These are phyloP conservation scores for Phytophthora foliorum DNA, from an alignment of 352 stramenopile genomes.

Conservation along the genomic window DNA sequence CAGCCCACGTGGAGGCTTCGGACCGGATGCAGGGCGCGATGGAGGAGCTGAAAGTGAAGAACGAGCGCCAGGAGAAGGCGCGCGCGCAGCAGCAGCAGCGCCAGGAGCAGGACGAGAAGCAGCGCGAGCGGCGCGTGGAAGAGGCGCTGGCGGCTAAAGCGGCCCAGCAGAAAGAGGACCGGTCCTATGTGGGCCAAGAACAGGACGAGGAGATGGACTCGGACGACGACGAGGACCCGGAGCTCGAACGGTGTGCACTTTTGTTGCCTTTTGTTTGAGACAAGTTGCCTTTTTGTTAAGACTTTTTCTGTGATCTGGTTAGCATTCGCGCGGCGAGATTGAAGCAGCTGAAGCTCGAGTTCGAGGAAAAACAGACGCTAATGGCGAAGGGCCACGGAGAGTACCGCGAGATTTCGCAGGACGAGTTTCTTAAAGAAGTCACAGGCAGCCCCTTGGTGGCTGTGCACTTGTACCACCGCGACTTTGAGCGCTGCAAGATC, in stretches of 20 bases:
- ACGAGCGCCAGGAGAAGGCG: slow-evolving; percentile 52
- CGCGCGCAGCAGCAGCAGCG: slow-evolving; percentile 36
- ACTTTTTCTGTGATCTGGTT: slow-evolving; percentile 7
- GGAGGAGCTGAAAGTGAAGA: slow-evolving; percentile 76
- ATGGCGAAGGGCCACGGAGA: slow-evolving; percentile 82
- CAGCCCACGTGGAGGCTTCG: slow-evolving; percentile 72
- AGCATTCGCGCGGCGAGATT: slow-evolving; percentile 88
- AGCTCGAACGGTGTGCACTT: slow-evolving; percentile 62
- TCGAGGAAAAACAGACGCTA: slow-evolving; percentile 66
- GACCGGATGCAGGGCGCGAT: slow-evolving; percentile 81
- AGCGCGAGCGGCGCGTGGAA: slow-evolving; percentile 28
- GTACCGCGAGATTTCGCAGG: slow-evolving; percentile 94
- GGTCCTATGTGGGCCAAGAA: slow-evolving; percentile 34
- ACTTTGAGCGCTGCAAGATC: slow-evolving; percentile 98
- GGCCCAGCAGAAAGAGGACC: slow-evolving; percentile 37
- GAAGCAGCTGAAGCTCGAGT: slow-evolving; percentile 72
- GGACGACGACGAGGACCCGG: slow-evolving; percentile 83
- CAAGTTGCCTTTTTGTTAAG: neutral
- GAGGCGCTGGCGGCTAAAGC: slow-evolving; percentile 40
- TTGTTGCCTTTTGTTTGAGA: neutral
- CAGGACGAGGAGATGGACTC: slow-evolving; percentile 44
- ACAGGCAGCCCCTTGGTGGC: slow-evolving; percentile 86
- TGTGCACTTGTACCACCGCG: slow-evolving; percentile 97
- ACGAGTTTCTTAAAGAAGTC: slow-evolving; percentile 97
- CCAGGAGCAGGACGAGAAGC: slow-evolving; percentile 39